A percentile compares a stretch with the other conserved stretches of the same genome.
These are phyloP conservation scores for Fusarium bactridioides DNA, from an alignment of 2,329 filamentous ascomycete species.

Conservation along the genomic window DNA sequence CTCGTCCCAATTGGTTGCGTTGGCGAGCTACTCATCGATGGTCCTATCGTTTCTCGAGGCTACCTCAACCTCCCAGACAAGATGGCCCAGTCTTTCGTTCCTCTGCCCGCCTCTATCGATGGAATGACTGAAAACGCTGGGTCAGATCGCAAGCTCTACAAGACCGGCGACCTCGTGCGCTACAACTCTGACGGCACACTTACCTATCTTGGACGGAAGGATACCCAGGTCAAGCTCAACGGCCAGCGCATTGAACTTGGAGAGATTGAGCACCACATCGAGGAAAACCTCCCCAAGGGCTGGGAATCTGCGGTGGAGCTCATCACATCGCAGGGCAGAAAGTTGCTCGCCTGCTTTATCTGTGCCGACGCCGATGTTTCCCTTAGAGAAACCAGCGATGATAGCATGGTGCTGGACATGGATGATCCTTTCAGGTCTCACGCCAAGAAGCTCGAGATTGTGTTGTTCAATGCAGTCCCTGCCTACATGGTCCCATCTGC, in stretches of 20 bases:
- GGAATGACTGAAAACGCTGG: neutral
- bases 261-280: conserved; percentile 54
- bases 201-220: conserved; percentile 60
- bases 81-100: conserved; percentile 18
- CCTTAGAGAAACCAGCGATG: neutral
- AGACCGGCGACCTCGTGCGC: conserved; percentile 57
- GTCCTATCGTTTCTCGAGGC: conserved; percentile 30
- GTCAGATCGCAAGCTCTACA: conserved; percentile 46
- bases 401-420: neutral
- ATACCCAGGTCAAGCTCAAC: conserved; percentile 66
- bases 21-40: conserved; percentile 28
- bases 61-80: conserved; percentile 29
- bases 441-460: conserved; percentile 5
- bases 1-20: conserved; percentile 17
- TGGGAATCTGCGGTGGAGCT: conserved; percentile 34
- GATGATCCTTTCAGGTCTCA: neutral
- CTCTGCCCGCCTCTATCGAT: neutral
- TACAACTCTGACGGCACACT: conserved; percentile 53
- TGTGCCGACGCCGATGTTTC: conserved; percentile 7
- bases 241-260: conserved; percentile 64
- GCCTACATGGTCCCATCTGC: conserved; percentile 53
- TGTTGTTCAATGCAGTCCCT: conserved; percentile 28
- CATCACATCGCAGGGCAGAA: conserved; percentile 14
- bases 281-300: conserved; percentile 9
- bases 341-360: conserved; percentile 31